phyloP scores from a whole-genome alignment of 164 flowering plant species.

The Pachysandra terminalis region DNA sequence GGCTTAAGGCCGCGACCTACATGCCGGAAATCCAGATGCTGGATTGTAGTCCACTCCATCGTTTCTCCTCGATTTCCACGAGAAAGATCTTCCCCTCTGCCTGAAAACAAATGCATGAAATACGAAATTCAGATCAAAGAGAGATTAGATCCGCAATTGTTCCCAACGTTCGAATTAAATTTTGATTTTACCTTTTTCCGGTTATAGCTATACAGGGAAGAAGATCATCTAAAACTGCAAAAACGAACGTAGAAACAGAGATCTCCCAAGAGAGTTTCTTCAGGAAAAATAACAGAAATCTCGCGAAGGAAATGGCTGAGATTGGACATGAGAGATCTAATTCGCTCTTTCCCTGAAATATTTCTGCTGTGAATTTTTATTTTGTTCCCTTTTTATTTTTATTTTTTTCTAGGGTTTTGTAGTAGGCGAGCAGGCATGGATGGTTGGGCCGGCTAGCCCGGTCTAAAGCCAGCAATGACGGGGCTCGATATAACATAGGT shows the following conservation, averaged over 20 bases:
- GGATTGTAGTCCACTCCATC: conserved; percentile 98
- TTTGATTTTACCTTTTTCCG: not conserved
- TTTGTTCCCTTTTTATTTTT: too few species aligned
- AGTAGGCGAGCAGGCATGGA: too few species aligned
- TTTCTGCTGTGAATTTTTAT: too few species aligned
- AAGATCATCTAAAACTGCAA: not conserved
- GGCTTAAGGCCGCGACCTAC: conserved; percentile 62
- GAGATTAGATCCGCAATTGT: conserved; percentile 1
- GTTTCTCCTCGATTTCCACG: conserved; percentile 3
- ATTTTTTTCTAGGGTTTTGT: too few species aligned
- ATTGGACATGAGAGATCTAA: too few species aligned
- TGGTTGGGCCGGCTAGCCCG: too few species aligned
- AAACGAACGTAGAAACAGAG: not conserved
- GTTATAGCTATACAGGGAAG: not conserved
- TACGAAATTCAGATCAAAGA: conserved; percentile 6
- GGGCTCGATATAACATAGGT: too few species aligned
- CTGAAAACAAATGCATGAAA: not conserved
- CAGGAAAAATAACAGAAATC: not conserved
- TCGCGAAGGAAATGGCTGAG: too few species aligned
- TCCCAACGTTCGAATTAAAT: not conserved
- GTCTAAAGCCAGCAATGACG: too few species aligned
- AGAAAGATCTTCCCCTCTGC: conserved; percentile 4
- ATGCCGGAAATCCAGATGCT: conserved; percentile 97
- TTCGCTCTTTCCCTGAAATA: too few species aligned
- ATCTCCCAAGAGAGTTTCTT: not conserved